Evolutionary conservation across 2,329 filamentous ascomycete species (phyloP), one percentile per base, ranked within the genome.

Genomic region (Stromatinia cepivora): DNA sequence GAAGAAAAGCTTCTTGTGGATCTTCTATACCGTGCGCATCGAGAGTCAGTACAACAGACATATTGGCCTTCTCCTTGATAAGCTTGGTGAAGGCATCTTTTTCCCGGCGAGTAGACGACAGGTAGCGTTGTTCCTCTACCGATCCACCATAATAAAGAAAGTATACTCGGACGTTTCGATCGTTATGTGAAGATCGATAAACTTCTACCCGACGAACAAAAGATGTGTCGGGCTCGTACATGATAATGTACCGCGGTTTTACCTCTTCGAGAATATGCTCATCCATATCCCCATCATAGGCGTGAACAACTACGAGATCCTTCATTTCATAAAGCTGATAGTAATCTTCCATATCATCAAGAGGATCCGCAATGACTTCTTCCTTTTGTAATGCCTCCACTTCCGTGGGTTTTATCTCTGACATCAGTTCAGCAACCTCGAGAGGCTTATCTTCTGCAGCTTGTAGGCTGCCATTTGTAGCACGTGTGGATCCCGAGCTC

Each of bases 71-170:
- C 81, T 99, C 95, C 75, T 93, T 93, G 82, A 99, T 98, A 42
- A 98, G 85, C 72, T 91, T 93, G 3, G 94, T 97, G 76, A 99
- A 99, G 1, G 94, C 90, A 78, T 99, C 95, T 79, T 99, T 99
- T 78, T 99, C 95, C 70, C 93, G 87, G n/a, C 95, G 88, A 3
- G 98, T 93, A 0, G 90, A 88, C 31, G 92, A 92, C 3, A 98
- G 86, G 77, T 97, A 98, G 34, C 92, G 88, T 79, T 98, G 94
- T 79, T 99, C 95, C 80, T 99, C 94, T 1, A 98, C 94, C 1
- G 93, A 97, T 4, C 91, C 91, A 46, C 92, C 91, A 73, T 99
- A 99, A 81, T 97, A 98, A 84, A 98, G 88, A 79, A 98, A 98
- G 81, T 97, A 99, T 0, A 97, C 94, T 56, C 93, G 88, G 54